Evolutionary conservation across 306 rosid genomes (phyloP), one percentile per base, ranked within the genome.

Genomic region (Citrullus colocynthis): DNA sequence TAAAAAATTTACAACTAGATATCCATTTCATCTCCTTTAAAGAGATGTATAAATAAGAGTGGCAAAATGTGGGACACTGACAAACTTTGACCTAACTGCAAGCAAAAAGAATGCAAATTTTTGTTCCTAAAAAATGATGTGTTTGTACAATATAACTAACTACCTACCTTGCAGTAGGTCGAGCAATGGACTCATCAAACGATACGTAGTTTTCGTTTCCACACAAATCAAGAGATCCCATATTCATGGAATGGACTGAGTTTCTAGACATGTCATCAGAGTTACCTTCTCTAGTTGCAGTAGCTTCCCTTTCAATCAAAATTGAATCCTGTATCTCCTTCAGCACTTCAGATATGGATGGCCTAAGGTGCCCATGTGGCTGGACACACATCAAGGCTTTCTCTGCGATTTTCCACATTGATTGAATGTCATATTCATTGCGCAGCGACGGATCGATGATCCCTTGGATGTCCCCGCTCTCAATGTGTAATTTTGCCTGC

Each of bases 341-440:
- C 10, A 95, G 89, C 79, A 95, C 97, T 77, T 95, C 99, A 1
- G 99, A 92, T 41, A 95, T 95, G 14, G 97, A 88, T 11, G 99
- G 99, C 67, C 99, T 76, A 97, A 87, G 84, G 63, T 88, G 83
- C 42, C 97, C 99, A 13, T 95, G 96, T 28, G 97, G 90, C 82
- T 88, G 93, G 66, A 92, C 97, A 74, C 99, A 95, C 97, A 92
- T 89, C 89, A 95, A 82, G 10, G 99, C 99, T 85, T 86, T 95
- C 88, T 95, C 99, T 9, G 99, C 99, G 67, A 95, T 92, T 86
- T 95, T 95, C 99, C 99, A 95, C 92, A 95, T 90, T 11, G 99
- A 95, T 78, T 95, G 99, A 44, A 95, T 87, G 79, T 95, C 96
- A 62, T 86, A 95, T 9, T 95, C 90, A 30, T 79, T 82, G 1